Base-by-base conservation (phyloP, 225 moss, liverwort and hornwort species). In the Thuidium tamariscinum region DNA sequence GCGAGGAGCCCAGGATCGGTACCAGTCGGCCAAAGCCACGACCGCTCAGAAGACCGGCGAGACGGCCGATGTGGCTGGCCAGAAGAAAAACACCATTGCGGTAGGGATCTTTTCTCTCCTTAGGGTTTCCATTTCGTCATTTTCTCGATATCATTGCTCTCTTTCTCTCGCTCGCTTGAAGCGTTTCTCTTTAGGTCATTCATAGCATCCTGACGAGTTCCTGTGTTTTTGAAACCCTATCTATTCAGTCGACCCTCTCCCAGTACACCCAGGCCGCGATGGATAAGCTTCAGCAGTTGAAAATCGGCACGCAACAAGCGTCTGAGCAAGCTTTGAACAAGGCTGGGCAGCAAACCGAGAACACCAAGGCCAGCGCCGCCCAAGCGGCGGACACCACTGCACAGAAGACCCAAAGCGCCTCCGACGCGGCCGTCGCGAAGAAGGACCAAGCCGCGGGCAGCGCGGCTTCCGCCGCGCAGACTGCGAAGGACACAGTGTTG, bases 181-280 rank as follows among this genome's bases (percentile, higher is more conserved):
- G 1, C 17, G 25, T 54, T 46, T 32, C 4, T 60, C 21, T 51
- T 25, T 44, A 42, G 64, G 30, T 52, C 37, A 34, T 22, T 4
- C 15, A 16, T 39, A 9, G 49, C 29, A 22, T 52, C 9, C 57
- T 59, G 8, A 51, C 41, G 22, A 26, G 13, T 75, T 10, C 1
- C 9, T 34, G 11, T 51, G 61, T 36, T 55, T n/a, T 46, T 77
- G 73, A 11, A 82, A 71, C 25, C 42, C 15, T 83, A 13, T 68
- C 15, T 80, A 10, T 61, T 8, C 81, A 93, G 93, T 88, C 88
- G 52, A 83, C 89, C 3, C 30, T 91, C 32, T 88, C 93, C 22
- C 90, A 91, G 82, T 90, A 91, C 36, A 90, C 91, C 16, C 91
- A 93, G 54, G 90, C 88, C 18, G 91, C 90, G 13, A 77, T 90